A percentile compares a stretch with the other conserved stretches of the same genome.
Evolutionary conservation across 2,329 filamentous ascomycete species (phyloP).

Genomic region (Aspergillus intermedius): DNA sequence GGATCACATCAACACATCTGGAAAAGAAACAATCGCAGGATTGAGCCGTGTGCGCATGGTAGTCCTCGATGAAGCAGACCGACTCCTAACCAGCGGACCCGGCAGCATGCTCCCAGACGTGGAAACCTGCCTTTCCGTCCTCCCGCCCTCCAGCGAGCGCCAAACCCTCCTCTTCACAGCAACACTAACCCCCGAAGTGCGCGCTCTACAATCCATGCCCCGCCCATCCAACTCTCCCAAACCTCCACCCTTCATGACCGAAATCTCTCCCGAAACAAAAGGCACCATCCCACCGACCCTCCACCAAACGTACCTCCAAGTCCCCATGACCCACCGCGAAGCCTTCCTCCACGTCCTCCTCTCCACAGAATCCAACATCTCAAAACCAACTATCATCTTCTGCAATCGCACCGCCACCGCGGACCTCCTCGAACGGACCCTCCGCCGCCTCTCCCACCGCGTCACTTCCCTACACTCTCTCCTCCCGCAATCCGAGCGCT

Average conservation of each 20-base stretch:
- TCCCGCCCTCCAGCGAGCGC: conserved; percentile 71
- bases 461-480: conserved; percentile 87
- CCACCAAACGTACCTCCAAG: conserved; percentile 75
- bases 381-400: conserved; percentile 83
- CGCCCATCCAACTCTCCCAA: conserved; percentile 54
- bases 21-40: conserved; percentile 80
- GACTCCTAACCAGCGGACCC: conserved; percentile 65
- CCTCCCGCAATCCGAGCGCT: conserved; percentile 76
- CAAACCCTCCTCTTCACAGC: conserved; percentile 95
- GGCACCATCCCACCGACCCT: conserved; percentile 74
- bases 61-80: conserved; percentile 92
- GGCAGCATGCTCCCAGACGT: conserved; percentile 95
- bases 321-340: conserved; percentile 87
- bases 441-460: conserved; percentile 78
- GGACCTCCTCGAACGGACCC: conserved; percentile 78
- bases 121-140: conserved; percentile 73
- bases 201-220: conserved; percentile 73
- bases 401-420: conserved; percentile 88
- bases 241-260: conserved; percentile 77
- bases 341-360: conserved; percentile 90
- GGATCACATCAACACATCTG: conserved; percentile 87
- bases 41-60: conserved; percentile 74
- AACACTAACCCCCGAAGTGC: conserved; percentile 87
- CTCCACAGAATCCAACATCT: conserved; percentile 65
- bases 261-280: conserved; percentile 64